Evolutionary conservation across 257 asterid genomes (phyloP), one percentile per base, ranked within the genome.

Genomic region (Ajuga chamaepitys): DNA sequence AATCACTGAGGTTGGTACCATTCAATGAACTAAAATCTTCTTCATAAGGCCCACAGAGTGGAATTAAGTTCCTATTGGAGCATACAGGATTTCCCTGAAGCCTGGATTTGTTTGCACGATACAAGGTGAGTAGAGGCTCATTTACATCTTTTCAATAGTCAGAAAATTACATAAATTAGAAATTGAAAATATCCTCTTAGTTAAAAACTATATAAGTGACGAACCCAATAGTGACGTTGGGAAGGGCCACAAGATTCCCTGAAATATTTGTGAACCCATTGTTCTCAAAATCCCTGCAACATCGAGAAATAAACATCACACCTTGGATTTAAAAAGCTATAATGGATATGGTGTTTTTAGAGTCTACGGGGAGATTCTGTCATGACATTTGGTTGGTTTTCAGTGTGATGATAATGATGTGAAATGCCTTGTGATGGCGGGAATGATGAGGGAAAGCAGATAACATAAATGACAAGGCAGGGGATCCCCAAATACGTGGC

Each of bases 81-180:
- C 98, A 91, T 13, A 77, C 24, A 10, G 95, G 95, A 80, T 91
- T 91, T 75, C 97, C 98, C 74, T 64, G 76, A 78, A 92, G 86
- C 77, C 98, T 91, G 96, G 45, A 74, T 70, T 46, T 25, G 34
- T 51, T 71, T 65, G 44, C 26, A 58, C 6, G 44, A 30, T 28
- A 28, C 12, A 24, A 66, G 20, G 21, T 58, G 34, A 13, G 32
- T n/a, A 41, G 14, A 22, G 53, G 44, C 44, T 32, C 37, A 50
- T 20, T 34, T 8, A 46, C 0, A 24, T 48, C 14, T 32, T 28
- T 57, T 59, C 53, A 69, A 64, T 67, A 9, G 32, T 45, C 42
- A 60, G 32, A 57, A 26, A 57, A 52, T 28, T 53, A 52, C 22
- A 5, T 18, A 46, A 22, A 20, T 62, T 48, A 35, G 20, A 9